These are phyloP conservation scores for Oryza brachyantha DNA, from an alignment of 176 grass and related monocot species.

Conservation along the genomic window DNA sequence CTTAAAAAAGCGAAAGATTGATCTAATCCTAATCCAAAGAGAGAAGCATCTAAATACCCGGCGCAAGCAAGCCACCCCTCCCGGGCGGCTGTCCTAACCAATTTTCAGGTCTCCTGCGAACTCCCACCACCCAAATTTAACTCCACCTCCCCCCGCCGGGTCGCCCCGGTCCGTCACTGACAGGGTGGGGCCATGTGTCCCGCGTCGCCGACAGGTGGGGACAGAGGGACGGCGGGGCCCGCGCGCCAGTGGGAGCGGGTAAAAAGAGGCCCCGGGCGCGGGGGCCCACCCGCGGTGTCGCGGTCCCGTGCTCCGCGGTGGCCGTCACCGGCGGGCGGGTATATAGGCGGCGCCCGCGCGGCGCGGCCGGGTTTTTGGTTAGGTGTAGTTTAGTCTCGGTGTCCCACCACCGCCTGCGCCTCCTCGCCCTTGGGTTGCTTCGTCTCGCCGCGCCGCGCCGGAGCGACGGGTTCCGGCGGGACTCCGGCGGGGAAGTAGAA, in stretches of 20 bases:
- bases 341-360: not conserved
- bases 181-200: accelerated
- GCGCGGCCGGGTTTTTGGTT: not conserved
- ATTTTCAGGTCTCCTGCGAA: not conserved
- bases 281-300: too few relatives aligned
- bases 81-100: conserved; percentile 38
- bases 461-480: conserved; percentile 34
- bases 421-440: conserved; percentile 31
- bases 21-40: not conserved
- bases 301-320: conserved; percentile 52
- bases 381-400: conserved; percentile 21
- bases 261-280: too few relatives aligned
- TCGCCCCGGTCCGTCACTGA: not conserved
- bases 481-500: conserved; percentile 9
- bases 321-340: conserved; percentile 24
- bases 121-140: conserved; percentile 36
- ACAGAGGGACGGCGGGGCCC: not conserved
- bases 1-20: too few relatives aligned
- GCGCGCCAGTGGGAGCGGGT: not conserved
- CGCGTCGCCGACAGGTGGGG: not conserved
- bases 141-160: not conserved
- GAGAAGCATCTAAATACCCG: conserved; percentile 5
- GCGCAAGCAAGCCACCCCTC: conserved; percentile 17
- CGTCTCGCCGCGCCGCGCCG: conserved; percentile 40
- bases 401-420: not conserved